A percentile compares a stretch with the other conserved stretches of the same genome.
Conservation (phyloP, 2,329 filamentous ascomycete genomes). For the Alternaria novae-zelandiae region DNA sequence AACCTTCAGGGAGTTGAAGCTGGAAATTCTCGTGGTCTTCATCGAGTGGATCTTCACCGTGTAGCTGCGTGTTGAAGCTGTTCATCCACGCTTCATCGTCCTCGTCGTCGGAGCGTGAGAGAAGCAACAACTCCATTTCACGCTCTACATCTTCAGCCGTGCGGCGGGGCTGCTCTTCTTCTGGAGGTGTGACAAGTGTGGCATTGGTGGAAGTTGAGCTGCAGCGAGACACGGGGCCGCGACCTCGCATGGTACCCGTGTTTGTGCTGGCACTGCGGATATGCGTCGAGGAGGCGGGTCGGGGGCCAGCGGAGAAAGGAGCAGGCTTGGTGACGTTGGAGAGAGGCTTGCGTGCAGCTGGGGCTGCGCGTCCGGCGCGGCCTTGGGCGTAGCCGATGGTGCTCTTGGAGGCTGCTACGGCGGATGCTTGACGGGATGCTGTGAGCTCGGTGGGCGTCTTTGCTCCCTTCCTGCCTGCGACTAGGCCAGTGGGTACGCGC, state of each 20-base stretch:
- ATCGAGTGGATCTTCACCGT: slow-evolving; percentile 30
- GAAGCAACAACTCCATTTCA: slow-evolving; percentile 38
- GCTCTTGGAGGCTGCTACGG: slow-evolving; percentile 73
- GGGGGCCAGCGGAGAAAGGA: slow-evolving; percentile 34
- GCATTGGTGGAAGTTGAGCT: slow-evolving; percentile 42
- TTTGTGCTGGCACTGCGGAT: slow-evolving; percentile 20
- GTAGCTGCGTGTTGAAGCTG: slow-evolving; percentile 36
- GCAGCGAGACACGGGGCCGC: slow-evolving; percentile 39
- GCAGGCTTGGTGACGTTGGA: slow-evolving; percentile 44
- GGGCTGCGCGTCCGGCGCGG: slow-evolving; percentile 60
- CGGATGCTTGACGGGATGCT: slow-evolving; percentile 64
- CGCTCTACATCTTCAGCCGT: slow-evolving; percentile 45
- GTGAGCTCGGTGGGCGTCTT: slow-evolving; percentile 53
- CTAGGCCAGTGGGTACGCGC: slow-evolving; percentile 41
- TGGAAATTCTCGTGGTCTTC: slow-evolving; percentile 42
- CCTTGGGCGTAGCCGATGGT: slow-evolving; percentile 88
- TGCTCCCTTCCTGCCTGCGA: slow-evolving; percentile 51
- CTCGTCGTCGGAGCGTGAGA: slow-evolving; percentile 36
- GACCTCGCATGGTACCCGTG: slow-evolving; percentile 18
- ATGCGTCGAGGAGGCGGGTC: slow-evolving; percentile 23
- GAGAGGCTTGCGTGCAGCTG: slow-evolving; percentile 43
- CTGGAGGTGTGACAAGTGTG: slow-evolving; percentile 32
- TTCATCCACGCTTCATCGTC: slow-evolving; percentile 42
- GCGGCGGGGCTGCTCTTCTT: slow-evolving; percentile 29
- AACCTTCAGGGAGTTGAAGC: slow-evolving; percentile 38